Conservation (phyloP, 257 asterid species). For the Solanum microdontum region DNA sequence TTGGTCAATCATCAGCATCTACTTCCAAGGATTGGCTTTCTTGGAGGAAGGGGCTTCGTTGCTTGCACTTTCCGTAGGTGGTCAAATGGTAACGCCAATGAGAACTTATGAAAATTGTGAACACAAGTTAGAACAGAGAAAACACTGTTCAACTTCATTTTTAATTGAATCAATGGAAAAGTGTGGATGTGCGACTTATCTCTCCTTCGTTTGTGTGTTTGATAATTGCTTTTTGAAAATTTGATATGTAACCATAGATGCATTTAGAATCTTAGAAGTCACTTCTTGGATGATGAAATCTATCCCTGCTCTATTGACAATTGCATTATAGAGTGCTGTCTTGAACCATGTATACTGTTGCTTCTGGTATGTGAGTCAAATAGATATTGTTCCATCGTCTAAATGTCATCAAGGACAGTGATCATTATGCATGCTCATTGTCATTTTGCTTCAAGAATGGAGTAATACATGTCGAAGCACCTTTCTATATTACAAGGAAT, state of each 20-base stretch:
- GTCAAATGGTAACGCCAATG: slow-evolving; percentile 31
- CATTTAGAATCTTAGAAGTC: background rate
- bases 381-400: background rate
- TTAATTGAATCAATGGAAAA: background rate
- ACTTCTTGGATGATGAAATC: background rate
- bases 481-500: background rate
- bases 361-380: background rate
- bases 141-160: background rate
- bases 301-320: background rate
- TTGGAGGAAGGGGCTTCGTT: slow-evolving; percentile 44
- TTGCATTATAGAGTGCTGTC: background rate
- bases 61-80: slow-evolving; percentile 54
- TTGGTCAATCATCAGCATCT: slow-evolving; percentile 19
- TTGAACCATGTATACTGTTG: background rate
- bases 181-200: background rate
- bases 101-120: slow-evolving; percentile 17
- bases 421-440: background rate
- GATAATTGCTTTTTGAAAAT: background rate
- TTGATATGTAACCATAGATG: background rate
- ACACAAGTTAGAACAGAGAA: slow-evolving; percentile 4
- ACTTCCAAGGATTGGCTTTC: slow-evolving; percentile 40
- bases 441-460: background rate
- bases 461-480: background rate
- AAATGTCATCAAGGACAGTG: background rate
- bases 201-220: background rate